Percentiles rank a stretch among this genome's conserved stretches.
Conservation (phyloP, 1,139 yeast species). For the Suhomyces choctaworum region DNA sequence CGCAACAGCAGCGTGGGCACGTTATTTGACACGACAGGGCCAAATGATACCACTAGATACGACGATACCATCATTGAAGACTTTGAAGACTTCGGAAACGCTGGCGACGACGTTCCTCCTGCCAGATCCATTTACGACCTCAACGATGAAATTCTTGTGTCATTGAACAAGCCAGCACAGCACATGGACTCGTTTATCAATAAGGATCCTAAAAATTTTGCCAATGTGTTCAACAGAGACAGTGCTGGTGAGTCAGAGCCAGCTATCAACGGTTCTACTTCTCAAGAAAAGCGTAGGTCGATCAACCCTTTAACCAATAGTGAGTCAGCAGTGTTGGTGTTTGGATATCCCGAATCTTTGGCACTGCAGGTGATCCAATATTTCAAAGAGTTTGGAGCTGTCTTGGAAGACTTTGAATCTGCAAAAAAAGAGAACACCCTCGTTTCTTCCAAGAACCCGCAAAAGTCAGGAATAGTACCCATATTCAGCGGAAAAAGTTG, state of each 20-base stretch:
- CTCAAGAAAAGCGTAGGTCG: conserved; percentile 12
- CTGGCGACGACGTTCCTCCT: conserved; percentile 57
- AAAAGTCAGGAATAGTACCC: conserved; percentile 41
- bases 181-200: conserved; percentile 39
- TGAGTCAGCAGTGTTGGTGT: conserved; percentile 75
- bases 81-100: conserved; percentile 24
- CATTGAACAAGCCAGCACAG: conserved; percentile 35
- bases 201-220: conserved; percentile 48
- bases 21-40: conserved; percentile 12
- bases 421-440: conserved; percentile 19
- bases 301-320: conserved; percentile 28
- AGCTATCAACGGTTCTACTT: conserved; percentile 1
- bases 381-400: conserved; percentile 77
- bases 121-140: conserved; percentile 58
- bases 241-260: conserved; percentile 11
- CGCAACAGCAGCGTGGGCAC: conserved; percentile 14
- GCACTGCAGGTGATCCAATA: conserved; percentile 68
- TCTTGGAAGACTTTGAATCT: conserved; percentile 70
- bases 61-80: conserved; percentile 36
- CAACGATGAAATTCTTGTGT: conserved; percentile 42
- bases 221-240: conserved; percentile 44
- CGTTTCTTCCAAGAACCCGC: conserved; percentile 9
- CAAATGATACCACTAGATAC: conserved; percentile 26
- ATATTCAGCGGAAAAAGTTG: conserved; percentile 84
- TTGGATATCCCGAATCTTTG: conserved; percentile 82